Evolutionary conservation across 192 early-diverging fungal species (phyloP), one percentile per base, ranked within the genome.

Genomic region (Gryganskiella cystojenkinii): DNA sequence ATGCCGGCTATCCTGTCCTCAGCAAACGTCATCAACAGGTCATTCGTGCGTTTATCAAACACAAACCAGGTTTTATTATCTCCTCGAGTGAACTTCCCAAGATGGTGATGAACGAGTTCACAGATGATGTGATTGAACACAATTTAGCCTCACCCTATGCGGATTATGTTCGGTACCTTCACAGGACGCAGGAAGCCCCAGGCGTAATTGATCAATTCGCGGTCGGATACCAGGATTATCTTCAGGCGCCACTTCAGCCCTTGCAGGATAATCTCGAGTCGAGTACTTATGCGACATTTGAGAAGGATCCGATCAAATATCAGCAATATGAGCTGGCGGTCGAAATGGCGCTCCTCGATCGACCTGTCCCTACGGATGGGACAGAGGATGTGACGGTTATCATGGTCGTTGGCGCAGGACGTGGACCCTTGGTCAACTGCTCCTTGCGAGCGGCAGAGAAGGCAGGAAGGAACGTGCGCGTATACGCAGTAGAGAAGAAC

Each of bases 401-500:
- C 42, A 92, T 94, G 87, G 96, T 99, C 0, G 95, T 95, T 8
- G 98, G 97, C 4, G 98, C 97, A 17, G 98, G 97, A 1, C 91
- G 96, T 58, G 97, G 98, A 11, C 97, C 98, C 5, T 80, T 99
- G 24, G 98, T 99, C 3, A 89, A 92, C 52, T 89, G 96, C 28
- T 91, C 92, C 10, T 84, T 98, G n/a, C 67, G 80, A 14, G 98
- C 96, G 0, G 89, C 96, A 0, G 84, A 86, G 14, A 82, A 79
- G 54, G 82, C 90, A 24, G 74, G 84, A 6, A 80, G 80, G 0
- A 80, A 81, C 14, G 89, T 99, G 25, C 74, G 79, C 5, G 78
- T 99, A 13, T 91, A 93, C 74, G 97, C 97, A 0, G 64, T 99
- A 8, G 98, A 99, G 72, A 99, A 99, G 81, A 99, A 99, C 70